Percentiles rank a stretch among this genome's conserved stretches.
Evolutionary conservation across 495 filamentous ascomycete species (phyloP).

Genomic region (Penicillium roqueforti): DNA sequence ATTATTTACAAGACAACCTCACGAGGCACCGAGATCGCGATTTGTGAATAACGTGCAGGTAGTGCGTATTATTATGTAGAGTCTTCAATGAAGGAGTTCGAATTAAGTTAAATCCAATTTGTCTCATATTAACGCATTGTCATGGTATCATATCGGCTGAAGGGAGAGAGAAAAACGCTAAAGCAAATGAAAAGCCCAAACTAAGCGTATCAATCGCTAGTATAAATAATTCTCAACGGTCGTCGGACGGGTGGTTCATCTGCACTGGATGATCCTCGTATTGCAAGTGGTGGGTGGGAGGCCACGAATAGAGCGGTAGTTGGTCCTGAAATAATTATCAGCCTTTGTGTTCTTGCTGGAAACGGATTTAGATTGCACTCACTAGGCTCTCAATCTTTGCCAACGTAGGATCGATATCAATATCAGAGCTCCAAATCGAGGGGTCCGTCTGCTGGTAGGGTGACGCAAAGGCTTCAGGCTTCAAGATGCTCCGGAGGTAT

Average conservation of each 20-base stretch:
- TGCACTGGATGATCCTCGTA: not conserved
- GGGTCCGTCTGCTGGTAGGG: not conserved
- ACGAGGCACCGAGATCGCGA: not conserved
- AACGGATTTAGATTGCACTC: not conserved
- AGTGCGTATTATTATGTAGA: not conserved
- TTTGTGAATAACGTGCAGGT: not conserved
- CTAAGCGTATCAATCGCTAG: not conserved
- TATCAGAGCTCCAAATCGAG: not conserved
- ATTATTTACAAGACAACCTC: not conserved
- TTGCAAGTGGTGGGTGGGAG: not conserved
- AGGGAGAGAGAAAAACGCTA: not conserved
- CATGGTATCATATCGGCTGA: not conserved
- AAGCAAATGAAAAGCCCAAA: not conserved
- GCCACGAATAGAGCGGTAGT: slow-evolving; percentile 2
- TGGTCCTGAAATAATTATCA: not conserved
- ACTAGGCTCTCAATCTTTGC: not conserved
- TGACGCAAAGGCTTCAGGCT: not conserved
- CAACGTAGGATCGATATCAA: slow-evolving; percentile 4
- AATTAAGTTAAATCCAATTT: not conserved
- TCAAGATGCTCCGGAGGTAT: slow-evolving; percentile 6
- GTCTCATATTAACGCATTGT: not conserved
- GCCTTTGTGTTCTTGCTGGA: not conserved
- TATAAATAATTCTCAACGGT: not conserved
- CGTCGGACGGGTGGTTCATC: not conserved
- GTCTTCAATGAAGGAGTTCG: too few relatives aligned